Base-by-base conservation (phyloP, 148 eudicot genomes). In the Vaccinium corymbosum region DNA sequence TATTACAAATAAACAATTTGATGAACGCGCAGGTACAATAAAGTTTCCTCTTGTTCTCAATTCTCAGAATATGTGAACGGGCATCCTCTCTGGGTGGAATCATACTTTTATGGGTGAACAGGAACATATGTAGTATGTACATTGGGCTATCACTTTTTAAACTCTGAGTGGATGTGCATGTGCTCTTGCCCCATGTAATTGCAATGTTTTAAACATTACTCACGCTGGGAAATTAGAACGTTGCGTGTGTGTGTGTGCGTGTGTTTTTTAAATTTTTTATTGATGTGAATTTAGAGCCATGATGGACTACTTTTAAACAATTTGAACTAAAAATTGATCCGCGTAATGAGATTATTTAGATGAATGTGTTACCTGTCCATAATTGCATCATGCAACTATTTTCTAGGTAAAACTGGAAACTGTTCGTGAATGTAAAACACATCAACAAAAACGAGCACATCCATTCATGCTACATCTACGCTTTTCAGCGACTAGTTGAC, bases 1-100 rank as follows among this genome's bases (percentile, higher is more conserved):
- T 9, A 11, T 10, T 74, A 16, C 13, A 38, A 72, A 15, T 71
- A 71, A 14, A 35, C 51, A 32, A 38, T 32, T 70, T 4, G 77
- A 74, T 46, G n/a, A 32, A 35, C 19, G n/a, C 17, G 51, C 77
- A 7, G 77, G 77, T 42, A 74, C 77, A 42, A 74, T 66, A 35
- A 74, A 42, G 78, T 19, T 35, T 74, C 25, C 51, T 74, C 78
- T 74, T 74, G 78, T 74, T 42, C 50, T 74, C 25, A 38, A 42
- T 42, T 74, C 51, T 74, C 35, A 42, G 46, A 35, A 42, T 42
- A 42, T 8, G 78, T 42, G 78, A 38, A 42, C 20, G 22, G 50
- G 78, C 25, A 74, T 74, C 51, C 25, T 2, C 0, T 74, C 19
- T 42, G 35, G 78, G 22, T 17, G 46, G 22, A 29, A 35, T 29